Percentiles rank a stretch among this genome's conserved stretches.
Evolutionary conservation across 2,329 filamentous ascomycete species (phyloP).

Genomic region (Coniochaeta sp.): DNA sequence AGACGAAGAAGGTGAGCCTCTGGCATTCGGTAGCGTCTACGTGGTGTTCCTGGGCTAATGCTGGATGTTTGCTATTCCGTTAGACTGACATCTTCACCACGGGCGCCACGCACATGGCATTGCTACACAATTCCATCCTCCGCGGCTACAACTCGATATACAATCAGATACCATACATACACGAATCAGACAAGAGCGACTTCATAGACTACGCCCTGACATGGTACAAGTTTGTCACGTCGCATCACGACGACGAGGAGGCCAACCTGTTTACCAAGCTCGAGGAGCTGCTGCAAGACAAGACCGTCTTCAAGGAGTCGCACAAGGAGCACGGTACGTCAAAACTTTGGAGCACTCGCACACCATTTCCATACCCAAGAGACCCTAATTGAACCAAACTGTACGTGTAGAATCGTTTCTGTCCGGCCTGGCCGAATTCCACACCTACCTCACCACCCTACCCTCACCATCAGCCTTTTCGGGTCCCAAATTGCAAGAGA

Average conservation of each 20-base stretch:
- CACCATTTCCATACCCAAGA: too few species aligned
- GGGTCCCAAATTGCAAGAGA: slow-evolving; percentile 32
- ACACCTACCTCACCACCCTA: slow-evolving; percentile 40
- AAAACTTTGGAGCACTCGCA: too few species aligned
- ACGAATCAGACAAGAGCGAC: slow-evolving; percentile 41
- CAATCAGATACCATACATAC: slow-evolving; percentile 46
- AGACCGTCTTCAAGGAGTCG: slow-evolving; percentile 41
- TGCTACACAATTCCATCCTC: slow-evolving; percentile 56
- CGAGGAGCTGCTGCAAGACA: slow-evolving; percentile 41
- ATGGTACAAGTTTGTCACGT: slow-evolving; percentile 51
- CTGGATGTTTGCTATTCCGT: background rate
- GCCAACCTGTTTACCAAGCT: slow-evolving; percentile 46
- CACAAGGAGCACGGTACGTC: slow-evolving; percentile 46
- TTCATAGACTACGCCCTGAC: slow-evolving; percentile 51
- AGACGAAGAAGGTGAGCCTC: background rate
- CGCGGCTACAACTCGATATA: slow-evolving; percentile 58
- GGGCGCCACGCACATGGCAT: slow-evolving; percentile 52
- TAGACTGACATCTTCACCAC: slow-evolving; percentile 51
- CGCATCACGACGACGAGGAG: slow-evolving; percentile 56
- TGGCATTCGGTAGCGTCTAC: background rate
- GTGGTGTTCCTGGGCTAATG: background rate
- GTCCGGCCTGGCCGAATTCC: slow-evolving; percentile 40
- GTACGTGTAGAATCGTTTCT: slow-evolving; percentile 37
- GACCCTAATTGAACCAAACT: too few species aligned
- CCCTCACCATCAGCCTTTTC: slow-evolving; percentile 33